A percentile compares a stretch with the other conserved stretches of the same genome.
These are phyloP conservation scores for Exobasidium rhododendri DNA, from an alignment of 1,284 basidiomycete species.

Conservation along the genomic window DNA sequence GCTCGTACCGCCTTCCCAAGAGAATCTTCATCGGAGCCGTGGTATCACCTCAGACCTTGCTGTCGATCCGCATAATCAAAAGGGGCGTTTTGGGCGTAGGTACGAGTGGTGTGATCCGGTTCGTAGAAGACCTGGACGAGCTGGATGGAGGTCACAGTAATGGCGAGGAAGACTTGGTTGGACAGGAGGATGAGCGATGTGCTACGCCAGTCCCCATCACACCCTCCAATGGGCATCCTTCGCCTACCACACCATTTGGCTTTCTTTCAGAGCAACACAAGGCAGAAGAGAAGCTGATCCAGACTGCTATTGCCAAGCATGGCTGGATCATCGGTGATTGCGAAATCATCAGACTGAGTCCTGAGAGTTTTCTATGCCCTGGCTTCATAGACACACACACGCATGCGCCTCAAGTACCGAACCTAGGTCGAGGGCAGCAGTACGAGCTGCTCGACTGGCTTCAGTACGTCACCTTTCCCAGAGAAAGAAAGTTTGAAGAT, in stretches of 20 bases:
- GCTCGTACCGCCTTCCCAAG: conserved; percentile 16
- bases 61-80: conserved; percentile 35
- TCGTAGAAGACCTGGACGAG: conserved; percentile 44
- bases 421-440: conserved; percentile 62
- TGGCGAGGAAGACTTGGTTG: neutral
- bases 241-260: neutral
- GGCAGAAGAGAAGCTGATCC: conserved; percentile 28
- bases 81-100: conserved; percentile 43
- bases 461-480: conserved; percentile 78
- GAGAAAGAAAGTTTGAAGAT: conserved; percentile 77
- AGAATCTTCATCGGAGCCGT: conserved; percentile 45
- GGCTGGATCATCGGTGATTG: conserved; percentile 51
- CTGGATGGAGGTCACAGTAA: neutral
- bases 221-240: neutral
- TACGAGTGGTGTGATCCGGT: conserved; percentile 38
- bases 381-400: conserved; percentile 88
- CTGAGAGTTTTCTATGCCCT: conserved; percentile 78
- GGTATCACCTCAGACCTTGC: conserved; percentile 31
- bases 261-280: conserved; percentile 14
- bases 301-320: conserved; percentile 26
- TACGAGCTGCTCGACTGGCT: conserved; percentile 87
- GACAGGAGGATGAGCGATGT: conserved; percentile 25
- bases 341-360: conserved; percentile 60
- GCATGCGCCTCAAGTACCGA: conserved; percentile 62
- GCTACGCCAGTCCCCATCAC: conserved; percentile 25